These are phyloP conservation scores for Daedaleopsis nitida DNA, from an alignment of 768 basidiomycete genomes.

Conservation along the genomic window DNA sequence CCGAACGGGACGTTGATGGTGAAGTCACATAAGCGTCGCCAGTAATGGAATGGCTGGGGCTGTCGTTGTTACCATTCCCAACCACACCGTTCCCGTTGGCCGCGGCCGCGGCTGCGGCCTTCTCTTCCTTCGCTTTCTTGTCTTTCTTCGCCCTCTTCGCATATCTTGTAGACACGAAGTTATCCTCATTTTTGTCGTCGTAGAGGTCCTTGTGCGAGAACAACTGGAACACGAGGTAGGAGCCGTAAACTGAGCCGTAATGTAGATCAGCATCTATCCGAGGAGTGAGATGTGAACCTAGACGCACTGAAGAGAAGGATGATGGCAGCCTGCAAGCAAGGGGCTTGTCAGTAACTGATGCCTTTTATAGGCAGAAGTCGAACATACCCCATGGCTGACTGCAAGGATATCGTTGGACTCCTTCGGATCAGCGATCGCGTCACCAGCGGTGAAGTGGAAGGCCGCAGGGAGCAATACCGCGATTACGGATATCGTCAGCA, in stretches of 20 bases:
- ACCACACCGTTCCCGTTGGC: not conserved
- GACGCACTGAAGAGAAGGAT: constrained; percentile 54
- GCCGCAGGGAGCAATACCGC: constrained; percentile 80
- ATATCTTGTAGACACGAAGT: constrained; percentile 30
- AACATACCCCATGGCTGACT: constrained; percentile 54
- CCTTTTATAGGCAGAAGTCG: not conserved
- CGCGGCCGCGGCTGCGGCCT: too few relatives aligned
- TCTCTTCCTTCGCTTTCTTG: not conserved
- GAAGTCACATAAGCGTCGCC: constrained; percentile 15
- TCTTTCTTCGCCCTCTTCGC: constrained; percentile 12
- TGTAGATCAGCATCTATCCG: not conserved
- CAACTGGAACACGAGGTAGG: constrained; percentile 56
- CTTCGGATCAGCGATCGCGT: constrained; percentile 27
- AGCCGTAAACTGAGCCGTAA: constrained; percentile 45
- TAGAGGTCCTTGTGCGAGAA: constrained; percentile 59
- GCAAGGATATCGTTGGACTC: constrained; percentile 46
- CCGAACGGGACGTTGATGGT: constrained; percentile 1
- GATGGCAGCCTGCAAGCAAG: constrained; percentile 44
- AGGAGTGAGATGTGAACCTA: not conserved
- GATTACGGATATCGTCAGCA: constrained; percentile 78
- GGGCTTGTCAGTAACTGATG: not conserved
- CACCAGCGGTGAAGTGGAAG: constrained; percentile 59
- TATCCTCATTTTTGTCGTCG: constrained; percentile 32
- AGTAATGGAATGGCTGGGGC: not conserved
- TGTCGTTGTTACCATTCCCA: not conserved